Evolutionary conservation across 805 yeast species (phyloP), one percentile per base, ranked within the genome.

Genomic region (Kuraishia floccosa): DNA sequence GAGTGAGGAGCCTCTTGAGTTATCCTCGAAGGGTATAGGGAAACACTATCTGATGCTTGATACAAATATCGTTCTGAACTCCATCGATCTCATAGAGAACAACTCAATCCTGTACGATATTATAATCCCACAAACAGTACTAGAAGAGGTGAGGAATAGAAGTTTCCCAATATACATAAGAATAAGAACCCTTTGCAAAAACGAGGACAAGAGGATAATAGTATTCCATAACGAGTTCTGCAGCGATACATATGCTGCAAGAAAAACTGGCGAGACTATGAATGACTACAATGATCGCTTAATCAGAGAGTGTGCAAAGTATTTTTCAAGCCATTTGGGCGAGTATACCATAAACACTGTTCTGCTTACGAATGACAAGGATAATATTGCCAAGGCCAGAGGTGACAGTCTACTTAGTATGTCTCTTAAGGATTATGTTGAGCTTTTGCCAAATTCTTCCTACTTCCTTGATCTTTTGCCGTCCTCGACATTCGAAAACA

Each of bases 201-300:
- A 71, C 27, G 84, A 76, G 32, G 81, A 71, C 24, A 91, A 91
- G 54, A 64, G 96, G 37, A 84, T 86, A 46, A 72, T 82, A 23
- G 91, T 91, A 3, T 91, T 83, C 55, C 96, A 91, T 56, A 91
- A 91, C 56, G 97, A 89, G 54, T 91, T 86, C 54, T 71, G 71
- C 41, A 70, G 72, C 39, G 71, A 66, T 7, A 84, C 96, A 0
- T 81, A 63, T 50, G 63, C 76, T 4, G 62, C 61, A 19, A 71
- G 96, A 45, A 50, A 56, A 20, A 60, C 60, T 24, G 70, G 72
- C 30, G 96, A 91, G 54, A 47, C 78, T 8, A 77, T 82, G 39
- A 85, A 89, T 47, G 97, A 89, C 53, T 68, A 89, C 49, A 89
- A 89, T 46, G 97, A 89, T 53, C 62, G 96, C 40, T 85, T 96